Conservation (phyloP, 345 rosid genomes). For the Eucalyptus paniculata region DNA sequence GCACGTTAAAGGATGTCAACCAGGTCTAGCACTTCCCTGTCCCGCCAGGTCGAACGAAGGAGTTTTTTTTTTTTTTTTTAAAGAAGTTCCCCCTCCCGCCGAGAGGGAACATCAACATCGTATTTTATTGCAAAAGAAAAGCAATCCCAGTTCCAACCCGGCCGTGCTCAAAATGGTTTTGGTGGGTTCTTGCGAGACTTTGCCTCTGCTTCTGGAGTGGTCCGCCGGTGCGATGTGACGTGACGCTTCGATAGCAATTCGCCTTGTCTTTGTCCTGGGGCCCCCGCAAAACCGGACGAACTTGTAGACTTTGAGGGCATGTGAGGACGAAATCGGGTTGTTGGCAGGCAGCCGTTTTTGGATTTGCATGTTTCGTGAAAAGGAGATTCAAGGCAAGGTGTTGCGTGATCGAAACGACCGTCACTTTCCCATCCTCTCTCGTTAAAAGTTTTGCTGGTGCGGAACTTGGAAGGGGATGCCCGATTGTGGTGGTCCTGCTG, state of each 20-base stretch:
- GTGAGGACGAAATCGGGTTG: neutral
- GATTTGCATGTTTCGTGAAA: neutral
- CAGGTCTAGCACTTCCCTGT: neutral
- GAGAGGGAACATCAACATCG: neutral
- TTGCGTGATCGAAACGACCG: neutral
- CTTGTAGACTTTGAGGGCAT: neutral
- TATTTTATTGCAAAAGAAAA: neutral
- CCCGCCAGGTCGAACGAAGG: neutral
- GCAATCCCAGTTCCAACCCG: neutral
- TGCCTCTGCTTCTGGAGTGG: neutral
- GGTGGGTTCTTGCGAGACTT: neutral
- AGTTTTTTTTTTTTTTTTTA: neutral
- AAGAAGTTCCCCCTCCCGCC: neutral
- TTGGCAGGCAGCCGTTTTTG: neutral
- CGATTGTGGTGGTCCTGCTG: neutral
- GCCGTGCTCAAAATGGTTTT: neutral
- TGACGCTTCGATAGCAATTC: neutral
- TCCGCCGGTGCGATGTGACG: neutral
- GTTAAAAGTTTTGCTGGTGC: neutral
- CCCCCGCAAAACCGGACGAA: neutral
- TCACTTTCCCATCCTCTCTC: neutral
- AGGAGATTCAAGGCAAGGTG: neutral
- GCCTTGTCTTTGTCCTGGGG: neutral
- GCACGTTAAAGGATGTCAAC: neutral
- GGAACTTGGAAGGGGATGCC: neutral